These are phyloP conservation scores for Chlamydomonas asymmetrica DNA, from an alignment of 139 green algal species.

Conservation along the genomic window DNA sequence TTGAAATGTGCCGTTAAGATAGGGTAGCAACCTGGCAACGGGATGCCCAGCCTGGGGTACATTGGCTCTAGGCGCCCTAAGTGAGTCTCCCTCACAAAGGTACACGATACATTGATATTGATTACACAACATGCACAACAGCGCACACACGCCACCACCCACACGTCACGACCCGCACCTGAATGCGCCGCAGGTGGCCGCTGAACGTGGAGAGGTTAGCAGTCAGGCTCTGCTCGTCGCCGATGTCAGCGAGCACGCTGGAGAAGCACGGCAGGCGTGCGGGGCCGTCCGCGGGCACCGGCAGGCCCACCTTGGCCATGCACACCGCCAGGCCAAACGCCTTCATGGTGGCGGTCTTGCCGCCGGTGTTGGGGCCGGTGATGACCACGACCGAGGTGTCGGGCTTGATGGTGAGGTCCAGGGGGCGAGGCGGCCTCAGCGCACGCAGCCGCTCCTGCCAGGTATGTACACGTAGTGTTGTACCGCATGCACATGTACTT, in stretches of 20 bases:
- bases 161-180: constrained; percentile 31
- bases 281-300: constrained; percentile 70
- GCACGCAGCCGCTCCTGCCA: neutral
- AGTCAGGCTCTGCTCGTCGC: constrained; percentile 80
- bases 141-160: too few relatives aligned
- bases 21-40: too few relatives aligned
- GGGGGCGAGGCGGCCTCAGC: constrained; percentile 48
- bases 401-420: constrained; percentile 64
- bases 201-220: constrained; percentile 94
- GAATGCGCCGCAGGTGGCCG: constrained; percentile 73
- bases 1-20: too few relatives aligned
- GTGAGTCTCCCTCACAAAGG: too few relatives aligned
- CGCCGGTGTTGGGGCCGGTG: constrained; percentile 90
- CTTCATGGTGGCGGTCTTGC: constrained; percentile 95
- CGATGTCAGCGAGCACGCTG: constrained; percentile 90
- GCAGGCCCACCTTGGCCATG: constrained; percentile 81
- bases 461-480: too few relatives aligned
- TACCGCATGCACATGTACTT: too few relatives aligned
- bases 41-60: too few relatives aligned
- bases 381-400: constrained; percentile 53
- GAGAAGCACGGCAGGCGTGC: constrained; percentile 71
- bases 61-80: too few relatives aligned
- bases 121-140: too few relatives aligned
- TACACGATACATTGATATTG: too few relatives aligned
- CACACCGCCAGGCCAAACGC: constrained; percentile 77